A percentile compares a stretch with the other conserved stretches of the same genome.
These are phyloP conservation scores for Fusarium dimerum DNA, from an alignment of 2,329 filamentous ascomycete genomes.

Conservation along the genomic window DNA sequence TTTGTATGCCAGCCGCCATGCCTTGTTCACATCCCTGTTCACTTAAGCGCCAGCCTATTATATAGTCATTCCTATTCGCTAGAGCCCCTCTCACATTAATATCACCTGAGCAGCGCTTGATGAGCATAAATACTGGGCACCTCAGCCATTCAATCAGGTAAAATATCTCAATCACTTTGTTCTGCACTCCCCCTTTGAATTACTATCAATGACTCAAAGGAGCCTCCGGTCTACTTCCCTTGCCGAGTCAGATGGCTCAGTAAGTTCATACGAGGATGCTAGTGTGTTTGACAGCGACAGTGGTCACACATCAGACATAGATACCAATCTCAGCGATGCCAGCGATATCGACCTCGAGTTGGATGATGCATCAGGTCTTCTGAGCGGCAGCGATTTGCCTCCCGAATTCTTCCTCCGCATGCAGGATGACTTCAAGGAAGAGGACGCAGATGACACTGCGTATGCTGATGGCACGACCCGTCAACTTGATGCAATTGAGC, in stretches of 20 bases:
- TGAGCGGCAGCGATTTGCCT: background rate
- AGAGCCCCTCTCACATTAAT: too few species aligned
- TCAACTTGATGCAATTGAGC: constrained; percentile 3
- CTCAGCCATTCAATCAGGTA: background rate
- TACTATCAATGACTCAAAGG: too few species aligned
- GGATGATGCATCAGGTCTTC: too few species aligned
- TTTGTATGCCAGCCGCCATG: background rate
- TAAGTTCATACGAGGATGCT: background rate
- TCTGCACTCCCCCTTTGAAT: too few species aligned
- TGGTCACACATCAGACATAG: background rate
- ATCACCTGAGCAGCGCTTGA: background rate
- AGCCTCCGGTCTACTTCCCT: too few species aligned
- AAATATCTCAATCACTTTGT: background rate
- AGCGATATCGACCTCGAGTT: background rate
- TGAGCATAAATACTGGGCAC: background rate
- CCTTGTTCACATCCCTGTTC: background rate
- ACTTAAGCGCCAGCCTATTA: background rate
- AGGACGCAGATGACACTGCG: background rate
- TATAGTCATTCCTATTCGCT: background rate
- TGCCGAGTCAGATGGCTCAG: background rate
- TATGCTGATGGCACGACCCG: background rate
- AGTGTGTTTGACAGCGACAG: background rate
- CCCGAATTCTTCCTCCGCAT: constrained; percentile 1
- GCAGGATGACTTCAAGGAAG: background rate
- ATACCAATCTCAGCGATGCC: background rate